Evolutionary conservation across 139 green algal genomes (phyloP).

Genomic region (Raphidocelis subcapitata): DNA sequence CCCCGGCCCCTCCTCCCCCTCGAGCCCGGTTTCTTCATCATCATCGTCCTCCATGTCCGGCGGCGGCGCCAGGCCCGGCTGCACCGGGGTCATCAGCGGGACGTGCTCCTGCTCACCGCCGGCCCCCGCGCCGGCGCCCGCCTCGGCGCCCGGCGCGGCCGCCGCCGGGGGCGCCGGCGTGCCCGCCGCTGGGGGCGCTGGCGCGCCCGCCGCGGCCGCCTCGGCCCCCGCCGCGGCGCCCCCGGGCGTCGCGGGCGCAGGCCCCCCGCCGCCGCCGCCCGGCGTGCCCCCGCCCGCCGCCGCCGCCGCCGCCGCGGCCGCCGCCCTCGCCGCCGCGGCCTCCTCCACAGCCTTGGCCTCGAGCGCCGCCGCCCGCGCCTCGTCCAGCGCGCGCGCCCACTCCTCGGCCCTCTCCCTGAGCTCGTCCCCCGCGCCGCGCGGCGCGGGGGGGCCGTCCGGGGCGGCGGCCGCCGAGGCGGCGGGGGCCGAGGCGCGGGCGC

Average conservation of each 20-base stretch:
- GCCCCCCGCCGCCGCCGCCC: too few relatives aligned
- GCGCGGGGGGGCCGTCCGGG: neutral
- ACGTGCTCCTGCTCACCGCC: slow-evolving; percentile 3
- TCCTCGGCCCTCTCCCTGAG: slow-evolving; percentile 1
- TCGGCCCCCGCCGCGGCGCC: neutral
- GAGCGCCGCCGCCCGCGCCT: slow-evolving; percentile 11
- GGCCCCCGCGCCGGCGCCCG: neutral
- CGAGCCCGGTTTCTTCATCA: too few relatives aligned
- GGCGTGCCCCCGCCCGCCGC: neutral
- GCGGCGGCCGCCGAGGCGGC: neutral
- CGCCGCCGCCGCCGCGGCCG: neutral
- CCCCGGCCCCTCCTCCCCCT: too few relatives aligned
- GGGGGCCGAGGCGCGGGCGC: neutral
- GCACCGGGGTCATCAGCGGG: neutral
- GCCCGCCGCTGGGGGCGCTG: neutral
- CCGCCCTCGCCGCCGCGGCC: neutral
- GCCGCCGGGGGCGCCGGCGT: neutral
- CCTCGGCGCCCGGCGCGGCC: neutral
- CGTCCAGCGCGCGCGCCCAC: slow-evolving; percentile 17
- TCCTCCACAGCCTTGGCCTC: slow-evolving; percentile 27
- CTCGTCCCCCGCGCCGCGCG: slow-evolving; percentile 1
- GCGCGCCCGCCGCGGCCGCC: neutral
- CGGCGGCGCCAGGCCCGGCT: too few relatives aligned
- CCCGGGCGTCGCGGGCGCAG: slow-evolving; percentile 6
- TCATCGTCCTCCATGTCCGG: too few relatives aligned